Evolutionary conservation across 805 yeast species (phyloP), one percentile per base, ranked within the genome.

Genomic region (Zygosaccharomyces gambellarensis): DNA sequence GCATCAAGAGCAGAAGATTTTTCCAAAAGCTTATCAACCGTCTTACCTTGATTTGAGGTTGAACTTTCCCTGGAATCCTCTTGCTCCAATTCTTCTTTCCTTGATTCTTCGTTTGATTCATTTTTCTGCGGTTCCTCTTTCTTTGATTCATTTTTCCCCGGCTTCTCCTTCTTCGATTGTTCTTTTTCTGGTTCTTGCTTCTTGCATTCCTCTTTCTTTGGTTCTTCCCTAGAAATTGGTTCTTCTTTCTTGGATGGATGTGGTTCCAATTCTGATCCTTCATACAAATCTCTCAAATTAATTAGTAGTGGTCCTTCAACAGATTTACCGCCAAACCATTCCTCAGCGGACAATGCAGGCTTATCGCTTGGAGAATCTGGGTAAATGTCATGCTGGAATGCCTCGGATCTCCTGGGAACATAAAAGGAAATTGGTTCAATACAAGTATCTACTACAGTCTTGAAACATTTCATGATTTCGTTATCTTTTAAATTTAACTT

Each of bases 321-420:
- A 25, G 76, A 76, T 64, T 88, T 83, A 31, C 98, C 98, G 19
- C 69, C 69, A 49, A 82, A 76, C 85, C 89, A 94, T 56, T 90
- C 96, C 1, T 72, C 79, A 1, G 96, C 88, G 12, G 83, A 65
- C 49, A 89, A 66, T 0, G 97, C 95, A 3, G 97, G 83, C 60
- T 79, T 76, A 36, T 74, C 77, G 3, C 96, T 82, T 25, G 95
- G 94, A 25, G 92, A 87, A 68, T 87, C 95, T 4, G 97, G 97
- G 64, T 84, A 94, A 45, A 94, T 88, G 60, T 90, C 98, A 39
- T 78, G 85, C 69, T 94, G 97, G 75, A 94, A 92, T 60, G 83
- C 82, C 63, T 94, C 98, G 4, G 96, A 80, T 67, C 90, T 85
- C 75, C 98, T 82, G 57, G 99, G 99, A 50, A 92, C 97, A 59